Base-by-base conservation (phyloP, 2,329 filamentous ascomycete species). In the Claviceps sp. region DNA sequence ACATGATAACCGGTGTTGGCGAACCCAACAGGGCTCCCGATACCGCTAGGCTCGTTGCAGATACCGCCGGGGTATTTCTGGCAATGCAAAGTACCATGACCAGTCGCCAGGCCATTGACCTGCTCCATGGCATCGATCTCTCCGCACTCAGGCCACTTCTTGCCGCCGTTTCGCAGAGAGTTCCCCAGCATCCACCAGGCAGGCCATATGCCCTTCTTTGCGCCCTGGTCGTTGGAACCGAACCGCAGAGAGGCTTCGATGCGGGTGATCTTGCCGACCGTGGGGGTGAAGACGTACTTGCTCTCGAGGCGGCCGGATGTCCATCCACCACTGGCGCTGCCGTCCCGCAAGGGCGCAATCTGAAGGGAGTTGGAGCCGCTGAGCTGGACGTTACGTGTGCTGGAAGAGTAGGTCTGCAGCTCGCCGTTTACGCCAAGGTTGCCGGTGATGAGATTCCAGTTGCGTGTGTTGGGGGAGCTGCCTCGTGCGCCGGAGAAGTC, bases 71-170 rank as follows among this genome's bases (percentile, higher is more conserved):
- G 61, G 4, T 60, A 55, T 19, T 55, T 55, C 24, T 74, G 73
- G 64, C 77, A 81, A 66, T 81, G 78, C 2, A 73, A 64, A 8
- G 74, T 77, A 30, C 73, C 76, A 50, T 73, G 70, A 11, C 65
- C 76, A 1, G 65, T 68, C 4, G 64, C 62, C 42, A 66, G 51
- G 10, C 77, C 77, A 62, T 79, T 76, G 58, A 78, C 64, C 52
- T 71, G 73, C 68, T 81, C 77, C 61, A 81, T 68, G 57, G 80
- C 73, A 60, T 81, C 78, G 48, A 81, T 66, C 68, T 81, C 78
- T 55, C 77, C 78, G 53, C 73, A 75, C 8, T 54, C 50, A 0
- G 78, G 78, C 78, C 78, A 81, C 14, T 58, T 39, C 1, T 67
- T 70, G 8, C 74, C 75, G 45, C 70, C 65, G 26, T 3, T 34